A percentile compares a stretch with the other conserved stretches of the same genome.
Evolutionary conservation across 441 rosid species (phyloP).

Genomic region (Syzygium syzygioides): DNA sequence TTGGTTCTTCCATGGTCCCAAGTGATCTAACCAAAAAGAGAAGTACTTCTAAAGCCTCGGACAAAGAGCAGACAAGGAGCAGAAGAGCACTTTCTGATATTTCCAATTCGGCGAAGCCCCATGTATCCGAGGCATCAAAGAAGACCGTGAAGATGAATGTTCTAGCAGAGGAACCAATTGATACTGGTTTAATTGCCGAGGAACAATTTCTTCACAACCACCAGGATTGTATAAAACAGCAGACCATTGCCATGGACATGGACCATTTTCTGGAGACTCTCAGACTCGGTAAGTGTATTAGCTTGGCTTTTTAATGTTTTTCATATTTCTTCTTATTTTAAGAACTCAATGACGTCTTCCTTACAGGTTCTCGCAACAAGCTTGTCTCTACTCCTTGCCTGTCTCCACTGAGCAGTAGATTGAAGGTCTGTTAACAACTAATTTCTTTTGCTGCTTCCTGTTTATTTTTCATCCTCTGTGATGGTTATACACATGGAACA

Average conservation of each 20-base stretch:
- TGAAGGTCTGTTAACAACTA: conserved; percentile 3
- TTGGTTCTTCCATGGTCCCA: conserved; percentile 10
- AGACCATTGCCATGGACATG: conserved; percentile 23
- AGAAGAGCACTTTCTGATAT: conserved; percentile 56
- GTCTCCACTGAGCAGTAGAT: background rate
- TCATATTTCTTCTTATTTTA: background rate
- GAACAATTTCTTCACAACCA: conserved; percentile 57
- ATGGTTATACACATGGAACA: background rate
- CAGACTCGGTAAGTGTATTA: conserved; percentile 31
- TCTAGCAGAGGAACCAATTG: conserved; percentile 20
- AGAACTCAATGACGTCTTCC: background rate
- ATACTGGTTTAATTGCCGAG: conserved; percentile 17
- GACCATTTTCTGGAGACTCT: conserved; percentile 29
- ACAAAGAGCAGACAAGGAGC: conserved; percentile 15
- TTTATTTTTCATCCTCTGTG: background rate
- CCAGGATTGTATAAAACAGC: conserved; percentile 42
- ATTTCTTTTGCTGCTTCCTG: background rate
- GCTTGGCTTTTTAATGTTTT: background rate
- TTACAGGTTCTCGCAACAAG: conserved; percentile 21
- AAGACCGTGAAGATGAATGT: conserved; percentile 23
- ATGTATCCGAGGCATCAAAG: conserved; percentile 25
- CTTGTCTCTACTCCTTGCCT: conserved; percentile 6
- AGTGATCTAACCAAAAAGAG: conserved; percentile 25
- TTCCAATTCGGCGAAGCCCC: conserved; percentile 41
- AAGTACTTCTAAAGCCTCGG: conserved; percentile 18